Conservation (phyloP, 2,329 filamentous ascomycete genomes). For the Alternaria gaisen region DNA sequence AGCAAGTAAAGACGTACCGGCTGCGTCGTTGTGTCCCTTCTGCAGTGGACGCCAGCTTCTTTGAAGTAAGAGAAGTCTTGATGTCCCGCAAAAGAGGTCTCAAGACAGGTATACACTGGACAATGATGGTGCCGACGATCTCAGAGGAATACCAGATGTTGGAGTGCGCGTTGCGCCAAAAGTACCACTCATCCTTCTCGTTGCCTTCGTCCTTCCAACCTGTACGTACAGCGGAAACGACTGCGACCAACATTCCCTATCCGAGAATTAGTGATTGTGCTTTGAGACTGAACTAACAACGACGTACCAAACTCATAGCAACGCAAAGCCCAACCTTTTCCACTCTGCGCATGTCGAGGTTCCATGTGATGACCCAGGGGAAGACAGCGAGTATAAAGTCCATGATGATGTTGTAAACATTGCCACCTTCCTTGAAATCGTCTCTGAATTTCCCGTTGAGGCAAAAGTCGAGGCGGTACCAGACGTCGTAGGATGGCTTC, state of each 20-base stretch:
- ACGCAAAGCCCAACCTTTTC: conserved; percentile 62
- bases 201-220: conserved; percentile 62
- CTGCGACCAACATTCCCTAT: conserved; percentile 58
- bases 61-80: conserved; percentile 51
- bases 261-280: conserved; percentile 4
- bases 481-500: conserved; percentile 56
- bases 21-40: conserved; percentile 23
- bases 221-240: conserved; percentile 59
- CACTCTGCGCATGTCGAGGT: conserved; percentile 57
- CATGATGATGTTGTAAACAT: conserved; percentile 64
- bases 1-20: conserved; percentile 19
- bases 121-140: conserved; percentile 63
- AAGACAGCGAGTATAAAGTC: conserved; percentile 62
- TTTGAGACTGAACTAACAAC: not conserved
- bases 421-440: conserved; percentile 61
- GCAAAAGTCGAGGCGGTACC: conserved; percentile 60
- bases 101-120: conserved; percentile 63
- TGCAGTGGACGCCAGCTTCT: conserved; percentile 33
- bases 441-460: conserved; percentile 52
- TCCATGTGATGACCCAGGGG: conserved; percentile 61
- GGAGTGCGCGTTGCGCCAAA: conserved; percentile 59
- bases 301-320: conserved; percentile 58
- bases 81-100: conserved; percentile 59
- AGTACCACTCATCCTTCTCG: conserved; percentile 57
- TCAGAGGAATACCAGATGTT: conserved; percentile 63